Base-by-base conservation (phyloP, 352 stramenopile species). In the Elongisporangium anandrum region DNA sequence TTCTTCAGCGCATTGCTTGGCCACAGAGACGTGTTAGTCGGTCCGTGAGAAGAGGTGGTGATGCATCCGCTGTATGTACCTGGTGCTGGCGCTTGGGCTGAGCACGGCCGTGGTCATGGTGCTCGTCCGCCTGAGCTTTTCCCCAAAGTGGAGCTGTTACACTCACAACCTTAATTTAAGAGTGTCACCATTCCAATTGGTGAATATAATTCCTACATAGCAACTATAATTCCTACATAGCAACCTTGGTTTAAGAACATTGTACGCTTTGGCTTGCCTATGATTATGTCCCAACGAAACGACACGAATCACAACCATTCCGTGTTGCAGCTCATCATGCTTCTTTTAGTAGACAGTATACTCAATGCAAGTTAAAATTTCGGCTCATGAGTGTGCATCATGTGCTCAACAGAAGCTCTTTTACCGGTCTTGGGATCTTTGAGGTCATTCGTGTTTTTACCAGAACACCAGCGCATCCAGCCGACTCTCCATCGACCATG, bases 1-100 rank as follows among this genome's bases (percentile, higher is more conserved):
- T 83, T 85, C 73, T 80, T 78, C 41, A 77, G 54, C 21, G 66
- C 71, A 23, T 69, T 61, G 16, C 71, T 82, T 41, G 29, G 13
- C 13, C 4, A 41, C 29, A 8, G 13, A 41, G 29, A 4, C 9
- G 9, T 8, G 29, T 41, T 15, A 41, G 29, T 41, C 29, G 13
- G 9, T 41, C 13, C 29, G 13, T 1, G 13, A 15, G 7, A 7
- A 34, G 3, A 34, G 24, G 7, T 34, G 24, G 24, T 8, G 24
- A 34, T 7, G 24, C 24, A n/a, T n/a, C n/a, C n/a, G n/a, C n/a
- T n/a, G n/a, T n/a, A n/a, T 34, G 29, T 41, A 41, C 29, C 29
- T 41, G 29, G 29, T 15, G 29, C 29, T 41, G 29, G 29, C 29
- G 29, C 29, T 41, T 8, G 29, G 29, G 9, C 29, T 15, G 29